Percentiles rank a stretch among this genome's conserved stretches.
phyloP scores from a whole-genome alignment of 192 early-diverging fungal species.

The Lobosporangium transversale region DNA sequence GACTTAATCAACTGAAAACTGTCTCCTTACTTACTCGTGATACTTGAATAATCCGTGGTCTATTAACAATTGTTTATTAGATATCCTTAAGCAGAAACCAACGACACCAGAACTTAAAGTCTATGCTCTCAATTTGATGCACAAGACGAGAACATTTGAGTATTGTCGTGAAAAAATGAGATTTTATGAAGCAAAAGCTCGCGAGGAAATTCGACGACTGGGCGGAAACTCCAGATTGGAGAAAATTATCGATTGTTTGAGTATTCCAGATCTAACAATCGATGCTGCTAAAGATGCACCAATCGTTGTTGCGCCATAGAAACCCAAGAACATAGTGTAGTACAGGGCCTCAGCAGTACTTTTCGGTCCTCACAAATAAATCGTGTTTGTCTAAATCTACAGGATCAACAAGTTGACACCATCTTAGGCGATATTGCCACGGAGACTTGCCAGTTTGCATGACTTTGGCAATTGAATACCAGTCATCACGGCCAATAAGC shows the following conservation, averaged over 20 bases:
- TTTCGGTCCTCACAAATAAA: conserved; percentile 12
- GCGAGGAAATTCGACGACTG: conserved; percentile 70
- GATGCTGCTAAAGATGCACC: conserved; percentile 21
- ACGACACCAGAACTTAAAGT: conserved; percentile 83
- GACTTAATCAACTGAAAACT: no score
- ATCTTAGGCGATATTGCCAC: conserved; percentile 37
- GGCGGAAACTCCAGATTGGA: conserved; percentile 84
- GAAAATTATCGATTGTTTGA: conserved; percentile 67
- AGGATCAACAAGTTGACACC: conserved; percentile 41
- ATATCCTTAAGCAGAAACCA: conserved; percentile 91
- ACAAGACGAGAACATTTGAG: conserved; percentile 80
- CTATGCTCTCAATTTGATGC: conserved; percentile 86
- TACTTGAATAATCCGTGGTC: no score
- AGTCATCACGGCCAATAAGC: conserved; percentile 36
- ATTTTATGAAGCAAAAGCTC: conserved; percentile 70
- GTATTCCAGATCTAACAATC: conserved; percentile 17
- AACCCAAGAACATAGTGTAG: no score
- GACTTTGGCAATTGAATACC: conserved; percentile 24
- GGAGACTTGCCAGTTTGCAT: conserved; percentile 22
- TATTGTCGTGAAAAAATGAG: conserved; percentile 76
- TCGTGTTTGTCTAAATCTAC: conserved; percentile 6
- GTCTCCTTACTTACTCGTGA: no score
- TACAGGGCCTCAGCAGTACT: conserved; percentile 4
- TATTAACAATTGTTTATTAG: no score
- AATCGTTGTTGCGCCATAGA: conserved; percentile 17